Conservation (phyloP, 2,329 filamentous ascomycete genomes). For the Paraphaeosphaeria sporulosa region DNA sequence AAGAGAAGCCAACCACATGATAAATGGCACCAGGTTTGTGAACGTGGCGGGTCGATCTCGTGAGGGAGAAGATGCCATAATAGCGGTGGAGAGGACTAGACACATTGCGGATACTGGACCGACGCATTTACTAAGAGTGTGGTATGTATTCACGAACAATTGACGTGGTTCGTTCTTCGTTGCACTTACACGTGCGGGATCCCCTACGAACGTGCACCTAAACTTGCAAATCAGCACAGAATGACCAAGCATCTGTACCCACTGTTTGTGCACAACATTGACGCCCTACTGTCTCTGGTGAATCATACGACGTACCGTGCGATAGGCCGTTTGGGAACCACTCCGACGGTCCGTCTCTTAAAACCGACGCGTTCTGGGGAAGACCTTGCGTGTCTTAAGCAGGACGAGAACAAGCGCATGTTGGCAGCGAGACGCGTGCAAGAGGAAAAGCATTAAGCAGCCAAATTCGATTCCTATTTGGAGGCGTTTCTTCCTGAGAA, state of each 20-base stretch:
- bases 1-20: constrained; percentile 5
- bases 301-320: neutral
- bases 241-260: constrained; percentile 1
- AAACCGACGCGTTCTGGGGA: neutral
- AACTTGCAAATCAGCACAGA: neutral
- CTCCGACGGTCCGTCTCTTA: too few species aligned
- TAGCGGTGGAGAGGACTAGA: constrained; percentile 95
- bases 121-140: constrained; percentile 88
- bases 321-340: too few species aligned
- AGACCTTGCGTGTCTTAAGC: neutral
- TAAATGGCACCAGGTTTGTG: constrained; percentile 96
- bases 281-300: neutral
- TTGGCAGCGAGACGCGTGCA: neutral
- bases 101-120: constrained; percentile 98
- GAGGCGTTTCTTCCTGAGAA: too few species aligned
- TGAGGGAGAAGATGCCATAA: constrained; percentile 89
- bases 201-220: neutral
- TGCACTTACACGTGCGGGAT: neutral
- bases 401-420: neutral
- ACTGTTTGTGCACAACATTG: constrained; percentile 3
- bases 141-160: neutral
- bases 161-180: neutral
- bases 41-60: constrained; percentile 98
- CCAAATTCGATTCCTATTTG: too few species aligned
- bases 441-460: neutral